Evolutionary conservation across 306 rosid genomes (phyloP), one percentile per base, ranked within the genome.

Genomic region (Pyrus pyrifolia): DNA sequence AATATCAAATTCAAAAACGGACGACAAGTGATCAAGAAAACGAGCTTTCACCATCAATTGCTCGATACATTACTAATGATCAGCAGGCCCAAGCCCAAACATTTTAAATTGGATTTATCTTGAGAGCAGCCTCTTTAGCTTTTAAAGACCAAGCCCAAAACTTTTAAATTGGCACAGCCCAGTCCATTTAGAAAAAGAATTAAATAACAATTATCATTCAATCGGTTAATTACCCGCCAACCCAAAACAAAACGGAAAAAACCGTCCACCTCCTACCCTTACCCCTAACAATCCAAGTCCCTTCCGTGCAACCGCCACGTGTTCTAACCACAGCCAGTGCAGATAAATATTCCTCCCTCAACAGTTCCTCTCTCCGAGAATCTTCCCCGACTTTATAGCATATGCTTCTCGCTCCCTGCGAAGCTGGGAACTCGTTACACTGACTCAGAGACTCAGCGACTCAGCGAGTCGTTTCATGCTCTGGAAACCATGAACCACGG

Each of bases 401-500:
- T 33, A 33, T 35, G 4, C 9, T 10, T 25, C 5, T 27, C 25
- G 0, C 11, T 21, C 33, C 0, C 22, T 46, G 35, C 10, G 58
- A 60, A 60, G 42, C 60, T 73, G n/a, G 1, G 30, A 61, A 46
- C 10, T 19, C 18, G 31, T 14, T 27, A 25, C 57, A 3, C 25
- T 10, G 30, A 18, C 30, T 11, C 13, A 29, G 27, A 2, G 27
- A 70, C 74, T 73, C 13, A 29, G 27, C 27, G 27, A 70, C 74
- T 73, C 46, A 35, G 55, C 25, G 76, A 70, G 25, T n/a, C 68
- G 72, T 72, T 65, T 53, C 58, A 29, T 72, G 60, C 31, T 69
- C 63, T 22, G 8, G 14, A 46, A 79, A 67, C 76, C 86, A 89
- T 89, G 96, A 87, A 72, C 88, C 81, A 88, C 86, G 81, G 87